A percentile compares a stretch with the other conserved stretches of the same genome.
Evolutionary conservation across 768 basidiomycete genomes (phyloP).

Genomic region (Pisolithus microcarpus): DNA sequence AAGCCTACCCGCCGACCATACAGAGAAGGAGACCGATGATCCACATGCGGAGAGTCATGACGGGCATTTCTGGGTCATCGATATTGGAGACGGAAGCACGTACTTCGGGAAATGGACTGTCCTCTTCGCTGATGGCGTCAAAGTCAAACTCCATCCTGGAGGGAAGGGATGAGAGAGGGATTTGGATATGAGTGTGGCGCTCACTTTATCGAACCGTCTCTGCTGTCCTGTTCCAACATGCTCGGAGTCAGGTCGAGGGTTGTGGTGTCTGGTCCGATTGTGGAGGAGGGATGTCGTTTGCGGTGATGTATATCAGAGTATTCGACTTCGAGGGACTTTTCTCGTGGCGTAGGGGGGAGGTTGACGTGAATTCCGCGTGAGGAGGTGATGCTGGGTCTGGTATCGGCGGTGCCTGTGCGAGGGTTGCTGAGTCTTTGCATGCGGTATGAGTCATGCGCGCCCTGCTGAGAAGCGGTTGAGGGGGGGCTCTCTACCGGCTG

Average conservation of each 20-base stretch:
- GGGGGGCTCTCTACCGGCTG: slow-evolving; percentile 43
- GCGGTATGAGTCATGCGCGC: slow-evolving; percentile 32
- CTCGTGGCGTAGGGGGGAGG: slow-evolving; percentile 25
- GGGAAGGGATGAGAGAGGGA: slow-evolving; percentile 1
- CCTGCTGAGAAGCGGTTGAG: slow-evolving; percentile 35
- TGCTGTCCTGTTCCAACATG: slow-evolving; percentile 35
- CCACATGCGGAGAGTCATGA: slow-evolving; percentile 89
- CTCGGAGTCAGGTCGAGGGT: slow-evolving; percentile 30
- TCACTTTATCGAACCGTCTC: slow-evolving; percentile 51
- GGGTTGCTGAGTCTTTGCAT: slow-evolving; percentile 30
- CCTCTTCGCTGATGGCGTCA: slow-evolving; percentile 82
- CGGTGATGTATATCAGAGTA: slow-evolving; percentile 13
- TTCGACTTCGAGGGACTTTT: slow-evolving; percentile 24
- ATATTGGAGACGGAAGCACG: slow-evolving; percentile 94
- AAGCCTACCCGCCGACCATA: slow-evolving; percentile 52
- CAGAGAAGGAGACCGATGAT: slow-evolving; percentile 70
- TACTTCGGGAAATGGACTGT: slow-evolving; percentile 95
- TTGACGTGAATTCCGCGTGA: slow-evolving; percentile 37
- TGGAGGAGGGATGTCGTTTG: slow-evolving; percentile 25
- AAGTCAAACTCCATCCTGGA: slow-evolving; percentile 80
- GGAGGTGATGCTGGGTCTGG: slow-evolving; percentile 30
- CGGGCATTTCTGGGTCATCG: slow-evolving; percentile 98
- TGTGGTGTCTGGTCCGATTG: slow-evolving; percentile 26
- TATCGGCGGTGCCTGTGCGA: slow-evolving; percentile 23
- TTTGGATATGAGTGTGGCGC: slow-evolving; percentile 14